Percentiles rank a stretch among this genome's conserved stretches.
These are phyloP conservation scores for Lactarius hengduanensis DNA, from an alignment of 768 basidiomycete genomes.

Conservation along the genomic window DNA sequence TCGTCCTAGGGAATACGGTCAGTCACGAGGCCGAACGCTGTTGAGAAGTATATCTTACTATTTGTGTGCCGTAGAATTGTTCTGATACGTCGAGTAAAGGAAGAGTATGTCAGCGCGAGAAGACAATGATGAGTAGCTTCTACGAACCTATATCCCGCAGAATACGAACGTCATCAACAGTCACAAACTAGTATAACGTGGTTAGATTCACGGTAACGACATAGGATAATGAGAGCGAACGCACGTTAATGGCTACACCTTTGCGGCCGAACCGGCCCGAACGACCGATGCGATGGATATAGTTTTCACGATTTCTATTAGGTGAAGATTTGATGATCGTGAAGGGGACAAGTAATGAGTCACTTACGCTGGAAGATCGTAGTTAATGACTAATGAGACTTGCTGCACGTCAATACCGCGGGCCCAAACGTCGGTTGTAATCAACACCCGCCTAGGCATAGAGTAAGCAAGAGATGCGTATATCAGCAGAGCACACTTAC, in stretches of 20 bases:
- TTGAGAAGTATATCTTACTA: background rate
- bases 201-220: slow-evolving; percentile 6
- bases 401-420: slow-evolving; percentile 98
- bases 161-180: slow-evolving; percentile 93
- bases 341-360: slow-evolving; percentile 16
- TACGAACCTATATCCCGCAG: slow-evolving; percentile 90
- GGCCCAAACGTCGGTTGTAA: slow-evolving; percentile 96
- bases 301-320: slow-evolving; percentile 91
- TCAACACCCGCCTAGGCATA: slow-evolving; percentile 76
- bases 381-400: slow-evolving; percentile 96
- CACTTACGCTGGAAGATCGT: slow-evolving; percentile 88
- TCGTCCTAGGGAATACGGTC: slow-evolving; percentile 64
- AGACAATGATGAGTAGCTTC: slow-evolving; percentile 4
- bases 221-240: slow-evolving; percentile 35
- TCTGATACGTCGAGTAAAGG: slow-evolving; percentile 44
- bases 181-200: slow-evolving; percentile 64
- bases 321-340: slow-evolving; percentile 1
- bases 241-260: slow-evolving; percentile 98
- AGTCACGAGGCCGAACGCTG: slow-evolving; percentile 26
- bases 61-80: slow-evolving; percentile 72
- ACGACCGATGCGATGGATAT: slow-evolving; percentile 99
- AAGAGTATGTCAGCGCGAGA: background rate
- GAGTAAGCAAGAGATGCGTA: background rate
- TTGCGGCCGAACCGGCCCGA: slow-evolving; percentile 99
- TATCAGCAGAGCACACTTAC: slow-evolving; percentile 45